Evolutionary conservation across 2,329 filamentous ascomycete species (phyloP).

Genomic region (Sporothrix dimorphospora): DNA sequence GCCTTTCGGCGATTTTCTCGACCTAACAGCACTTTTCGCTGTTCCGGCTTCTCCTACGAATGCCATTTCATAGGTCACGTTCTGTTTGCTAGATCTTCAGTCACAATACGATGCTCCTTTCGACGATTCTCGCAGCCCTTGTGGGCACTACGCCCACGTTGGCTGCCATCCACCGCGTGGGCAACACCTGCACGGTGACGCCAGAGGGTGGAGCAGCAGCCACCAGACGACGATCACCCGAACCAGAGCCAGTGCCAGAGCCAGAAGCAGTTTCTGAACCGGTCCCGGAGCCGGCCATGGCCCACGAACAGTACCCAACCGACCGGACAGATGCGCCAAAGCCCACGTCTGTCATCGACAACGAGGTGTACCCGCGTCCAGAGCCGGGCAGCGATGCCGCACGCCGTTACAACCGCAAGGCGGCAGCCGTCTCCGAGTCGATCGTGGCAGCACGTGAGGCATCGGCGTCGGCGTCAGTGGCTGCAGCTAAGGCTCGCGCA

Average conservation of each 20-base stretch:
- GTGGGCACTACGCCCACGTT: neutral
- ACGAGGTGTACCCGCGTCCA: neutral
- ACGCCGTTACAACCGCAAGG: neutral
- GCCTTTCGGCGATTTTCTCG: too few species aligned
- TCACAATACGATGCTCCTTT: neutral
- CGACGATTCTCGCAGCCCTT: neutral
- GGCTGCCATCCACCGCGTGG: neutral
- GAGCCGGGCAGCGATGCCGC: neutral
- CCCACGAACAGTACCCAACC: constrained; percentile 1
- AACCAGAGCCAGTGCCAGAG: neutral
- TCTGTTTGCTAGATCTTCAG: neutral
- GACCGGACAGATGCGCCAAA: neutral
- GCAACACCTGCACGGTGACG: constrained; percentile 6
- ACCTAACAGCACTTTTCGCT: neutral
- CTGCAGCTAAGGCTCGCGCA: neutral
- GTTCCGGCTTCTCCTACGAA: neutral
- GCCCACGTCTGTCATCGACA: neutral
- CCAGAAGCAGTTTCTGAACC: neutral
- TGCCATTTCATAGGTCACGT: too few species aligned
- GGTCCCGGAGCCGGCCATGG: neutral
- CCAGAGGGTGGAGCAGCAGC: neutral
- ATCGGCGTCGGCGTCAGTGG: neutral
- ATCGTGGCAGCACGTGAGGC: neutral
- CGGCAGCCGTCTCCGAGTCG: constrained; percentile 5
- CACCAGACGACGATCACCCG: neutral